These are phyloP conservation scores for Xylaria digitata DNA, from an alignment of 2,329 filamentous ascomycete genomes.

Conservation along the genomic window DNA sequence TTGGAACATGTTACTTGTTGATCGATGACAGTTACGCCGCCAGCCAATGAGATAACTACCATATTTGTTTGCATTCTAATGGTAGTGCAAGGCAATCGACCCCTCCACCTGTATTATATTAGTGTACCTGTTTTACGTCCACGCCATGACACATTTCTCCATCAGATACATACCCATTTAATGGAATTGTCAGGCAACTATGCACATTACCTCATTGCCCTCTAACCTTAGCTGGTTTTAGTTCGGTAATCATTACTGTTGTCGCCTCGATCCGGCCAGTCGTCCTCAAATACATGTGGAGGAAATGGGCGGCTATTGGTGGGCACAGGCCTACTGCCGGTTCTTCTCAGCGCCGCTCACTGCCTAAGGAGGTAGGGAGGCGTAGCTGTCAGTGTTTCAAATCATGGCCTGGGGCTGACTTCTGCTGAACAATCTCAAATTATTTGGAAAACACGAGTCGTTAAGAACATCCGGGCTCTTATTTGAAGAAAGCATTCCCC, in stretches of 20 bases:
- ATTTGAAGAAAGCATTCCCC: too few relatives aligned
- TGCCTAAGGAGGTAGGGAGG: constrained; percentile 19
- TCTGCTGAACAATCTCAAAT: neutral
- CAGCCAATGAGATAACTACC: too few relatives aligned
- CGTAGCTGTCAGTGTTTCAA: neutral
- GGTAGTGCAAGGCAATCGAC: too few relatives aligned
- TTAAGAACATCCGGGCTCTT: too few relatives aligned
- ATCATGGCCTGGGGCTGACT: neutral
- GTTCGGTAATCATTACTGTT: constrained; percentile 9
- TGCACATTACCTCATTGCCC: constrained; percentile 4
- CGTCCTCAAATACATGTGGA: neutral
- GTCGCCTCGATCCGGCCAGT: neutral
- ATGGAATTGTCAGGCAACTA: constrained; percentile 6
- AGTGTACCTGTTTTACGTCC: too few relatives aligned
- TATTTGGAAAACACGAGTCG: too few relatives aligned
- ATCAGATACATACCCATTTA: too few relatives aligned
- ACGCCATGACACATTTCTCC: too few relatives aligned
- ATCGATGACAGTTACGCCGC: neutral
- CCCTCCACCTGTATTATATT: too few relatives aligned
- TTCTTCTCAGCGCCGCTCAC: constrained; percentile 3
- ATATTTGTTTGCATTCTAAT: too few relatives aligned
- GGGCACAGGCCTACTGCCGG: constrained; percentile 2
- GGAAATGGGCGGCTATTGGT: constrained; percentile 14
- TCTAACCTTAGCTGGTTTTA: neutral
- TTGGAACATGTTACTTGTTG: neutral